Base-by-base conservation (phyloP, 805 yeast genomes). In the Metschnikowia arizonensis region DNA sequence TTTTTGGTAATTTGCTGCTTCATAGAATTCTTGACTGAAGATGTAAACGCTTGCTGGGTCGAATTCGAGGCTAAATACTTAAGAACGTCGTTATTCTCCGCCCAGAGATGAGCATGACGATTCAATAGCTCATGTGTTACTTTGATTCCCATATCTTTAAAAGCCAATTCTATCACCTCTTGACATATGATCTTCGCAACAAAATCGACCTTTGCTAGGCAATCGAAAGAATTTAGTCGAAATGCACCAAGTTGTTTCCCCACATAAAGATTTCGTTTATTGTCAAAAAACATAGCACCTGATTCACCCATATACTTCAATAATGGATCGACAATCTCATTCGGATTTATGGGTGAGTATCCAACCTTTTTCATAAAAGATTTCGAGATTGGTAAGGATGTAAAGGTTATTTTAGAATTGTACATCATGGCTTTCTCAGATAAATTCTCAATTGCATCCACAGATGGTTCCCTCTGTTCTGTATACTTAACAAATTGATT, bases 171-270 rank as follows among this genome's bases (percentile, higher is more conserved):
- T 8, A 79, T 58, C 6, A 75, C 75, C 53, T 72, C 75, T 54
- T 76, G 81, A 48, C 74, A 63, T 8, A 79, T 64, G 18, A 73
- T 63, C 41, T 69, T 68, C 33, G 76, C 72, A 9, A 79, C 62
- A 36, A 64, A 71, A 52, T 75, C 76, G n/a, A 80, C 74, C 45
- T 78, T 74, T 31, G 67, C 69, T 40, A 73, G 60, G 31, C 78
- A 72, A 49, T 76, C 78, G 49, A 76, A 71, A 0, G 81, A 74
- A 48, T 74, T 77, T 7, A 74, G 66, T 42, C 80, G 50, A 47
- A 77, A 74, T 0, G 72, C 72, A 7, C 83, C 83, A 26, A 70
- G 56, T 53, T 78, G 83, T 49, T 73, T 70, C 3, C 77, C 79
- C 7, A 68, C 59, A 36, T 62, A 72, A 1, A 61, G 51, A 23